A percentile compares a stretch with the other conserved stretches of the same genome.
Conservation (phyloP, 78 protist genomes). For the Dictyostelium purpureum region DNA sequence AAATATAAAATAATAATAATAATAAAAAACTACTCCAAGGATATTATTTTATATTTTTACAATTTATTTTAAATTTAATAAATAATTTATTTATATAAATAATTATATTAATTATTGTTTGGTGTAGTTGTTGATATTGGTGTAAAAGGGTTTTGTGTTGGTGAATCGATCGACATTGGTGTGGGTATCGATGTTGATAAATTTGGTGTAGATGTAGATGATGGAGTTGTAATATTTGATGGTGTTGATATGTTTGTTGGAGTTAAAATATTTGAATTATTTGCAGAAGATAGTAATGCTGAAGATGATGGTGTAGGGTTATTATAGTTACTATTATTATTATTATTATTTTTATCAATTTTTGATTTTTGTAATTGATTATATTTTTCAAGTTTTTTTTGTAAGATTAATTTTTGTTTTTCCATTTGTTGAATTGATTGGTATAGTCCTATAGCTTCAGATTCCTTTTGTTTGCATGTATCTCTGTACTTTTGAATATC, state of each 20-base stretch:
- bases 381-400: slow-evolving; percentile 67
- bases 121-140: not conserved
- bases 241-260: not conserved
- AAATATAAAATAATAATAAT: no score
- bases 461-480: slow-evolving; percentile 24
- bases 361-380: not conserved
- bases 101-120: slow-evolving; percentile 1
- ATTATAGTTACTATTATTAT: not conserved
- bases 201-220: not conserved
- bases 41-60: not conserved
- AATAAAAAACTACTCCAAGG: not conserved
- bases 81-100: not conserved
- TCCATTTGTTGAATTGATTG: slow-evolving; percentile 47
- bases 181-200: not conserved
- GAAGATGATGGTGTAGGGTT: no score
- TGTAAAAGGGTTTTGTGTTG: not conserved
- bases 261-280: not conserved
- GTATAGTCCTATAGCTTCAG: slow-evolving; percentile 9
- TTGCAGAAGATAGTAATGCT: not conserved
- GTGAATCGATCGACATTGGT: slow-evolving; percentile 6
- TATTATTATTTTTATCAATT: not conserved
- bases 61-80: no score
- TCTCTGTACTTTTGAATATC: slow-evolving; percentile 62
- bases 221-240: not conserved
- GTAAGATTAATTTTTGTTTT: slow-evolving; percentile 37